Percentiles rank a stretch among this genome's conserved stretches.
Evolutionary conservation across 257 asterid species (phyloP).

Genomic region (Gentiana macrophylla): DNA sequence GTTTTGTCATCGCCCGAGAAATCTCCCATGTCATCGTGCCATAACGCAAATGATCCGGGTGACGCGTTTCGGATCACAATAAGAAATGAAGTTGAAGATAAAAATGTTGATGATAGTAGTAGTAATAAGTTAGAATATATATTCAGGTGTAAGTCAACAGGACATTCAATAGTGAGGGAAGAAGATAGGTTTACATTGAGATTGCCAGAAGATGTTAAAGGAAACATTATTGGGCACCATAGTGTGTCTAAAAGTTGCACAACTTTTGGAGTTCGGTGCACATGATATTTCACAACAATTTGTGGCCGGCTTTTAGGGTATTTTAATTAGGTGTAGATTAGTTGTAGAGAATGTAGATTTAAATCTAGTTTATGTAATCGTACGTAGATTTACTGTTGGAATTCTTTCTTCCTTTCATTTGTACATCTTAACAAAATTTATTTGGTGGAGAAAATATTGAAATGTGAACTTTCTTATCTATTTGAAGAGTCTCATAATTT

Average conservation of each 20-base stretch:
- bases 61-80: conserved; percentile 37
- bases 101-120: background rate
- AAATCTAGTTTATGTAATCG: too few relatives aligned
- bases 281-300: too few relatives aligned
- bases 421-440: too few relatives aligned
- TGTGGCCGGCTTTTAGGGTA: too few relatives aligned
- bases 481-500: too few relatives aligned
- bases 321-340: too few relatives aligned
- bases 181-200: conserved; percentile 63
- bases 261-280: conserved; percentile 24
- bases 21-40: conserved; percentile 9
- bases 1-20: conserved; percentile 26
- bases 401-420: too few relatives aligned
- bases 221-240: conserved; percentile 41
- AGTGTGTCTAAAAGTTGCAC: conserved; percentile 52
- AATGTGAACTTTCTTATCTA: too few relatives aligned
- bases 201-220: conserved; percentile 56
- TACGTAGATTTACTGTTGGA: too few relatives aligned
- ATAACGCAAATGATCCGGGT: conserved; percentile 12
- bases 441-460: too few relatives aligned
- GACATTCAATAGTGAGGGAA: conserved; percentile 45
- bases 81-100: conserved; percentile 17
- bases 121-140: conserved; percentile 21
- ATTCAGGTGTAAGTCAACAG: conserved; percentile 70
- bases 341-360: too few relatives aligned